Evolutionary conservation across 805 yeast species (phyloP).

Genomic region (Spathaspora passalidarum): DNA sequence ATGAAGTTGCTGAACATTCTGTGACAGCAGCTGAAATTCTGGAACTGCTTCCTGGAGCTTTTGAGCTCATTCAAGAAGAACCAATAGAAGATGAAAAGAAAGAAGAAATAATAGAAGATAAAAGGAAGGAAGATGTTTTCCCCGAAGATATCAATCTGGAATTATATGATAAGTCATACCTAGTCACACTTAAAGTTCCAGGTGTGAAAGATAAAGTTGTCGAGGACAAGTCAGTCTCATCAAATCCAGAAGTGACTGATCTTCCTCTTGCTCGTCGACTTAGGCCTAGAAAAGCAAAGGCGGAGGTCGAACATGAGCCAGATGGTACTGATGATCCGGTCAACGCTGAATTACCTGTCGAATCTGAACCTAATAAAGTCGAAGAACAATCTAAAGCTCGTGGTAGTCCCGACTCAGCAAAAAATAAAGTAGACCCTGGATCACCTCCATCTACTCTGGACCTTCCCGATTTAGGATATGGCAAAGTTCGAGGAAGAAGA

Average conservation of each 20-base stretch:
- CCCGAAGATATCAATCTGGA: neutral
- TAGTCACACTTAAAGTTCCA: neutral
- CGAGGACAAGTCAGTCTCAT: neutral
- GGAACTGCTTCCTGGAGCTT: neutral
- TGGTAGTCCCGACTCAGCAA: neutral
- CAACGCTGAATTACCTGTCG: neutral
- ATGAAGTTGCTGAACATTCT: neutral
- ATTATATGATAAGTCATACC: neutral
- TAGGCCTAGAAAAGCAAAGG: neutral
- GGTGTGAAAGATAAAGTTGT: neutral
- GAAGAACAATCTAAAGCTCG: neutral
- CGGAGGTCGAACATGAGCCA: neutral
- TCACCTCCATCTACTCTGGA: neutral
- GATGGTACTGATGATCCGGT: too few relatives aligned
- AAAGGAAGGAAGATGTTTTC: neutral
- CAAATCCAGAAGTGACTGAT: neutral
- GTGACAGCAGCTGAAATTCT: neutral
- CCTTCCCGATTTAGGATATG: neutral
- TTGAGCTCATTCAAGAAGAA: neutral
- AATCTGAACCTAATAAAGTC: neutral
- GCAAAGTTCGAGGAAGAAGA: neutral
- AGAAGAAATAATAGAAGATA: neutral
- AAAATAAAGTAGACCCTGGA: neutral
- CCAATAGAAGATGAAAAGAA: neutral
- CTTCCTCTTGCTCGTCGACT: neutral